Conservation (phyloP, 1,284 basidiomycete genomes). For the Sporisorium iseilematis-ciliati region DNA sequence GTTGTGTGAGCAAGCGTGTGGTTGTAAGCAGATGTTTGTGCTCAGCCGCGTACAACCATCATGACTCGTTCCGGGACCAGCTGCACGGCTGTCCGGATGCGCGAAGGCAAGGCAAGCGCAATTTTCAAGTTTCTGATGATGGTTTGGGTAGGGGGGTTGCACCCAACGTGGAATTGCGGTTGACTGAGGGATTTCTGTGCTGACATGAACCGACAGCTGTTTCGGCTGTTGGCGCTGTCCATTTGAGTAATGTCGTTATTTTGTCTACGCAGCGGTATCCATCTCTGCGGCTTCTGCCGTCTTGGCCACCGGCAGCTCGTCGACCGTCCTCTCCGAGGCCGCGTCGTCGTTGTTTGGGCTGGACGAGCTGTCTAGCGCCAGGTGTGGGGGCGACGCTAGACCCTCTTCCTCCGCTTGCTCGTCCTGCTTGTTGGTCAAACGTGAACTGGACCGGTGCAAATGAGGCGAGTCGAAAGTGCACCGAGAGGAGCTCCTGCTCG, state of each 20-base stretch:
- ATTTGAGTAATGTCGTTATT: not conserved
- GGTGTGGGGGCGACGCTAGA: conserved; percentile 26
- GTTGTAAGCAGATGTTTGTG: too few relatives aligned
- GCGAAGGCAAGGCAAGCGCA: too few relatives aligned
- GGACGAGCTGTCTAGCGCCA: conserved; percentile 27
- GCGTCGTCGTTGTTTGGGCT: conserved; percentile 4
- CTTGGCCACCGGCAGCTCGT: conserved; percentile 12
- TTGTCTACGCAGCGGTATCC: conserved; percentile 11
- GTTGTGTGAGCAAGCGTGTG: too few relatives aligned
- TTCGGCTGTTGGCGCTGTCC: too few relatives aligned
- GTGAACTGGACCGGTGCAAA: conserved; percentile 8
- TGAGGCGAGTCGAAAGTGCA: conserved; percentile 24
- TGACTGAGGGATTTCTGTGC: too few relatives aligned
- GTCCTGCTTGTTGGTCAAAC: not conserved
- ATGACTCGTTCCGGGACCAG: too few relatives aligned
- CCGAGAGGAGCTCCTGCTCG: conserved; percentile 10
- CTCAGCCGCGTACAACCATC: too few relatives aligned
- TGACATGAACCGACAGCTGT: not conserved
- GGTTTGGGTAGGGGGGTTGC: too few relatives aligned
- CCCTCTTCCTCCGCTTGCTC: conserved; percentile 12
- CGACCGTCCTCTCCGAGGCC: conserved; percentile 23
- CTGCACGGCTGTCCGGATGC: too few relatives aligned
- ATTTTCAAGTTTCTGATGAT: too few relatives aligned
- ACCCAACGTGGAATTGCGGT: too few relatives aligned
- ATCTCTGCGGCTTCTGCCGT: conserved; percentile 2